Base-by-base conservation (phyloP, 345 rosid genomes). In the Eucalyptus tenuipes region DNA sequence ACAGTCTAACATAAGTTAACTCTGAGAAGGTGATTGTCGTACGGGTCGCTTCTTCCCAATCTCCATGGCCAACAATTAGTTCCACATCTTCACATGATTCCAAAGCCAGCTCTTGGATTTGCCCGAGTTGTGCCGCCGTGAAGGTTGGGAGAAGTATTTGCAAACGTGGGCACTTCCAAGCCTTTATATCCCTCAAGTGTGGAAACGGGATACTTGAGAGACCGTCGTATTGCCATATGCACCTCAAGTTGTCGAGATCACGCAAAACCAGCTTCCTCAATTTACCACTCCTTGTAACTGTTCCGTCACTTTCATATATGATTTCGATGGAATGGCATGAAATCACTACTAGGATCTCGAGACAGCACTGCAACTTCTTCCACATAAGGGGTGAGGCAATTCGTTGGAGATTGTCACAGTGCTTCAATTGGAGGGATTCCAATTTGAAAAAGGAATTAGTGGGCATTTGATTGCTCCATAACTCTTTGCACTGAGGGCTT, bases 51-150 rank as follows among this genome's bases (percentile, higher is more conserved):
- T 59, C 66, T 59, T 59, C n/a, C 29, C 66, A 59, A 10, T 59
- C 66, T 5, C 13, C 66, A 59, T 59, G 66, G n/a, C 14, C 66
- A 59, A 25, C 66, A 59, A 25, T 25, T 25, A 59, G 27, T 3
- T 59, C n/a, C n/a, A 25, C n/a, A 25, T 59, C 66, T 10, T 25
- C 66, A 25, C n/a, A 59, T 59, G n/a, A 59, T 25, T 59, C n/a
- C 66, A 59, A 14, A 3, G 1, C n/a, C n/a, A 59, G 7, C 66
- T 25, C 7, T 25, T 59, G 66, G n/a, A 59, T 59, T 59, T 59
- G 66, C 66, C 15, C 1, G 1, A 59, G n/a, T 6, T 25, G n/a
- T 59, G n/a, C 13, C 29, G 0, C 14, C 66, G 4, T 25, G 66
- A 59, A 59, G 66, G n/a, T 59, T 59, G 29, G n/a, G 66, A 59